These are phyloP conservation scores for Coemansia sp. DNA, from an alignment of 192 early-diverging fungal species.

Conservation along the genomic window DNA sequence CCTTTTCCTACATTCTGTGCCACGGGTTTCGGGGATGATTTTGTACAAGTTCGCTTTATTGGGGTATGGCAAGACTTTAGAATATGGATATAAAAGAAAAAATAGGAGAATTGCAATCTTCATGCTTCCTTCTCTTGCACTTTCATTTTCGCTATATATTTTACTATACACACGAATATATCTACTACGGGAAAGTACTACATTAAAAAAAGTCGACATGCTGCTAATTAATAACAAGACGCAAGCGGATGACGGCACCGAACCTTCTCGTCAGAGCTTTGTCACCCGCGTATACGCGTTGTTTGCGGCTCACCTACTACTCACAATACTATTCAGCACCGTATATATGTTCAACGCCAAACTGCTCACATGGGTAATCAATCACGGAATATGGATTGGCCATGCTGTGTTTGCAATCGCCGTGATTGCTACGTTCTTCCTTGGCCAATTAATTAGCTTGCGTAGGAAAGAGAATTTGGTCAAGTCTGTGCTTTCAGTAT, in stretches of 20 bases:
- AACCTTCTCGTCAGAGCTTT: too few relatives aligned
- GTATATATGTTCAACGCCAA: not conserved
- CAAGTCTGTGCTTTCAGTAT: not conserved
- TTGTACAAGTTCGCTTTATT: too few relatives aligned
- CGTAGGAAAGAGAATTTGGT: not conserved
- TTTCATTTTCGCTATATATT: too few relatives aligned
- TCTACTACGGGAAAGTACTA: too few relatives aligned
- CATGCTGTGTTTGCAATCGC: not conserved
- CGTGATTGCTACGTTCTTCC: not conserved
- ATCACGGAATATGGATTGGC: not conserved
- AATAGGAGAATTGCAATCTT: too few relatives aligned
- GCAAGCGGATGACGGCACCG: not conserved
- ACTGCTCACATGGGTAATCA: not conserved
- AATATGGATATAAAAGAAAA: too few relatives aligned
- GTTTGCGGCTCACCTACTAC: not conserved
- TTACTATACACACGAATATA: too few relatives aligned
- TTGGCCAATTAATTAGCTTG: not conserved
- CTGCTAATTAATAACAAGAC: not conserved
- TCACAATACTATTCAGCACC: not conserved
- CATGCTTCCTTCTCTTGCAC: too few relatives aligned
- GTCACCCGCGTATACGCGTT: constrained; percentile 4
- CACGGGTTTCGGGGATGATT: too few relatives aligned
- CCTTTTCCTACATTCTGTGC: too few relatives aligned
- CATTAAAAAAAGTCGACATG: not conserved
- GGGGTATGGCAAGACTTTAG: too few relatives aligned